A percentile compares a stretch with the other conserved stretches of the same genome.
Conservation (phyloP, 2,329 filamentous ascomycete species). For the Pseudogymnoascus sp. region DNA sequence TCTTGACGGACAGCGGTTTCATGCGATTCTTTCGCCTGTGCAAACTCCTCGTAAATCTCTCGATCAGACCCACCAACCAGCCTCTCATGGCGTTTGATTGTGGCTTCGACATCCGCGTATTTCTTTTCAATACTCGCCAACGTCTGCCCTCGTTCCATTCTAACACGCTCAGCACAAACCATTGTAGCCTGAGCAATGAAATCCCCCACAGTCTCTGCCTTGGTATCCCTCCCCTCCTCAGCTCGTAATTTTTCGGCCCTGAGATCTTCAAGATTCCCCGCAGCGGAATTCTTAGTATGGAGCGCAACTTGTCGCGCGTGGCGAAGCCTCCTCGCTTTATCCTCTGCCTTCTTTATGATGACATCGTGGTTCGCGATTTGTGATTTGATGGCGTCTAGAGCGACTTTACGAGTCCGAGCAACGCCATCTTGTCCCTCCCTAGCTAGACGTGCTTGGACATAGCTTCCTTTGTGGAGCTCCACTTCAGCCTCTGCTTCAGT, state of each 20-base stretch:
- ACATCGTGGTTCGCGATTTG: slow-evolving; percentile 29
- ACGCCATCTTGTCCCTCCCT: slow-evolving; percentile 41
- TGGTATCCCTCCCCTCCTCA: slow-evolving; percentile 39
- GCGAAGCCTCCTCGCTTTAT: slow-evolving; percentile 41
- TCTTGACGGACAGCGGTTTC: slow-evolving; percentile 37
- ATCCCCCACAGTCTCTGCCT: slow-evolving; percentile 40
- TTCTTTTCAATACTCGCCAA: slow-evolving; percentile 45
- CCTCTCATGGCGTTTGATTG: neutral
- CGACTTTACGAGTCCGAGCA: slow-evolving; percentile 27
- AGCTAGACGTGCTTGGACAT: slow-evolving; percentile 41
- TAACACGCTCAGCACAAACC: slow-evolving; percentile 47
- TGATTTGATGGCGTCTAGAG: slow-evolving; percentile 32
- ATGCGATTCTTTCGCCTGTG: slow-evolving; percentile 31
- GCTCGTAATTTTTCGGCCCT: slow-evolving; percentile 37
- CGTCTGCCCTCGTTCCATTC: slow-evolving; percentile 58
- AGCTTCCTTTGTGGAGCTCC: slow-evolving; percentile 45
- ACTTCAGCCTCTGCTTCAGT: slow-evolving; percentile 38
- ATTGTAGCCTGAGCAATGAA: slow-evolving; percentile 46
- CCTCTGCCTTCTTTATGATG: slow-evolving; percentile 46
- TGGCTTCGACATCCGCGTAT: slow-evolving; percentile 47
- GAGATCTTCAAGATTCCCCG: slow-evolving; percentile 42
- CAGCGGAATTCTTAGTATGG: slow-evolving; percentile 52
- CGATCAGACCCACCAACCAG: slow-evolving; percentile 50
- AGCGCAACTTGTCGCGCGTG: slow-evolving; percentile 46
- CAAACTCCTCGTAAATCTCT: slow-evolving; percentile 46